Base-by-base conservation (phyloP, 345 rosid species). In the Rhizophora mangle region DNA sequence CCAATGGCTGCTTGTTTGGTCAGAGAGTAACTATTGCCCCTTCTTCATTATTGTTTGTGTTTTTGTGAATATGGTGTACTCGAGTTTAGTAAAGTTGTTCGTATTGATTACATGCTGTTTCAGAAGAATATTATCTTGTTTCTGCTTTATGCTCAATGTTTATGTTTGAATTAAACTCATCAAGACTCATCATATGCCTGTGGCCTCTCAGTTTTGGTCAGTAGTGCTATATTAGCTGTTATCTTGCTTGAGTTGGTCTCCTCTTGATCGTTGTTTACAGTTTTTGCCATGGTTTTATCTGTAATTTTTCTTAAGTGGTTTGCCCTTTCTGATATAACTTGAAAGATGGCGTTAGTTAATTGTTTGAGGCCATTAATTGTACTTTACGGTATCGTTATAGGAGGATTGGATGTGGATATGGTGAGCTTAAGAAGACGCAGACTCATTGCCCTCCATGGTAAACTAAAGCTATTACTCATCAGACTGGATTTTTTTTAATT, bases 371-470 rank as follows among this genome's bases (percentile, higher is more conserved):
- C 68, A 39, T 67, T 67, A 72, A 65, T 57, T 51, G 30, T 21
- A 47, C 21, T 22, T 36, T 53, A 49, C 3, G 67, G 24, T 26
- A 51, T 62, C 43, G 4, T 68, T 46, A 37, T 11, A 74, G 73
- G 78, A 36, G 62, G 54, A 60, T 2, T 70, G 66, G 63, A 59
- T 27, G 67, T 64, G 16, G 55, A 61, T 6, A 75, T 75, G 79
- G 74, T 75, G 71, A 75, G 79, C 36, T 26, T 75, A 64, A 53
- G 79, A 43, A 75, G 79, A 60, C 61, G 67, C 65, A 75, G 54
- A 65, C 79, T 64, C 52, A 29, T 51, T 6, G 74, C 22, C 20
- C 34, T 19, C 9, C 5, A 29, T 52, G 79, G 79, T 75, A 75
- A 31, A 31, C 36, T 27, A 34, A 27, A 36, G 18, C 21, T 24